Percentiles rank a stretch among this genome's conserved stretches.
These are phyloP conservation scores for Coemansia sp. DNA, from an alignment of 192 early-diverging fungal genomes.

Conservation along the genomic window DNA sequence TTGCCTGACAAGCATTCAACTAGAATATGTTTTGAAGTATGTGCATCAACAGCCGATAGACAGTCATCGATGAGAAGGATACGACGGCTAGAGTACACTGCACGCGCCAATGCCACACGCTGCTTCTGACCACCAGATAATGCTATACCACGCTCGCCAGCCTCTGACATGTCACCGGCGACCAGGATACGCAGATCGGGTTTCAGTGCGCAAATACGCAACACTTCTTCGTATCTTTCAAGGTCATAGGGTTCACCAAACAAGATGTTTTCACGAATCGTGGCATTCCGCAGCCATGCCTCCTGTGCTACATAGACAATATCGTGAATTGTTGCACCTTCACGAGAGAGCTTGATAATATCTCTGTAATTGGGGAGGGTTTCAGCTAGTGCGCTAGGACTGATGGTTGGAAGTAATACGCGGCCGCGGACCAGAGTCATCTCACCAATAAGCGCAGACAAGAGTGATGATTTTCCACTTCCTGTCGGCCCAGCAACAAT, in stretches of 20 bases:
- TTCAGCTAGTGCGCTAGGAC: background rate
- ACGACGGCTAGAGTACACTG: slow-evolving; percentile 68
- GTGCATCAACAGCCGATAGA: slow-evolving; percentile 90
- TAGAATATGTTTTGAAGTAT: slow-evolving; percentile 82
- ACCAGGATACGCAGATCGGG: slow-evolving; percentile 82
- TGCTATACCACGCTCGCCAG: slow-evolving; percentile 70
- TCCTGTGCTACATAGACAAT: slow-evolving; percentile 52
- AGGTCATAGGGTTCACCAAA: slow-evolving; percentile 77
- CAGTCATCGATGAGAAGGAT: slow-evolving; percentile 83
- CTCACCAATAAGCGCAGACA: slow-evolving; percentile 80
- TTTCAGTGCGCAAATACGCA: slow-evolving; percentile 79
- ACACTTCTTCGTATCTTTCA: slow-evolving; percentile 69
- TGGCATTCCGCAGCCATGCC: too few relatives aligned
- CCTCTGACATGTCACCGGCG: slow-evolving; percentile 62
- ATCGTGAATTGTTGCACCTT: slow-evolving; percentile 43
- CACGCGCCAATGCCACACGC: slow-evolving; percentile 80
- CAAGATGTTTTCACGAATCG: slow-evolving; percentile 50
- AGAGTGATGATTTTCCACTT: slow-evolving; percentile 78
- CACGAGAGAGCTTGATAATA: slow-evolving; percentile 48
- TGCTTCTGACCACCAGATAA: slow-evolving; percentile 84
- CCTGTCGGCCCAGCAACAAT: slow-evolving; percentile 89
- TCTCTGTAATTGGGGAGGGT: background rate
- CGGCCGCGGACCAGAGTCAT: slow-evolving; percentile 52
- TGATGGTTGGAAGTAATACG: slow-evolving; percentile 23
- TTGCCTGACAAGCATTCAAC: slow-evolving; percentile 66